Base-by-base conservation (phyloP, 495 filamentous ascomycete species). In the Ascobolus immersus region DNA sequence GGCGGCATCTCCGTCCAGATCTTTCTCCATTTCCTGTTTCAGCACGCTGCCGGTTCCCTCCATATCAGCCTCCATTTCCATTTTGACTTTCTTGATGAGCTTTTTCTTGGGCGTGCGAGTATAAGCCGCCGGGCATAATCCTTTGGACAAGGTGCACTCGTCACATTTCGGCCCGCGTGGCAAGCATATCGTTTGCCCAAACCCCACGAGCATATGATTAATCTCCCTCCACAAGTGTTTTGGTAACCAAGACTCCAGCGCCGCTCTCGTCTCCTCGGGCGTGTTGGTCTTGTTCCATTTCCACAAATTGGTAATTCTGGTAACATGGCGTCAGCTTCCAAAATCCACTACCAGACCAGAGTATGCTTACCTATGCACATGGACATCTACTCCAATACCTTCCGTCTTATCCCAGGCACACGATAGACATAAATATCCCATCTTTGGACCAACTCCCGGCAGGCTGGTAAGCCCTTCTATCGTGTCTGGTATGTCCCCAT, bases 221-320 rank as follows among this genome's bases (percentile, higher is more conserved):
- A 93, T 90, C 53, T 89, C 80, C 53, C 80, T 77, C 84, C 86
- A 92, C 47, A 67, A 69, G 15, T 92, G 80, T 39, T 54, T 60
- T 5, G 84, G 82, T 39, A 93, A 54, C 81, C 84, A 94, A 1
- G 58, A 57, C 60, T 94, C 64, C 38, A 96, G 52, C 21, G 71
- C 67, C 24, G 56, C 47, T 21, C 86, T 62, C 18, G 86, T 93
- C 44, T 80, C 77, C 56, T 93, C 84, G 0, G 84, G 84, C 5
- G 54, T 73, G 42, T 70, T 76, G 0, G 78, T 81, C 38, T 69
- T 69, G 11, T 52, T 41, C 86, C 86, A 96, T 5, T 77, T 75
- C 86, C 84, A 94, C 17, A 91, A 56, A 56, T 96, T 96, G 28
- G 81, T 81, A 45, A 96, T 91, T 19, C 82, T 71, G 52, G 91